Percentiles rank a stretch among this genome's conserved stretches.
Conservation (phyloP, 176 grass and related monocot species). For the Aegilops tauschii region DNA sequence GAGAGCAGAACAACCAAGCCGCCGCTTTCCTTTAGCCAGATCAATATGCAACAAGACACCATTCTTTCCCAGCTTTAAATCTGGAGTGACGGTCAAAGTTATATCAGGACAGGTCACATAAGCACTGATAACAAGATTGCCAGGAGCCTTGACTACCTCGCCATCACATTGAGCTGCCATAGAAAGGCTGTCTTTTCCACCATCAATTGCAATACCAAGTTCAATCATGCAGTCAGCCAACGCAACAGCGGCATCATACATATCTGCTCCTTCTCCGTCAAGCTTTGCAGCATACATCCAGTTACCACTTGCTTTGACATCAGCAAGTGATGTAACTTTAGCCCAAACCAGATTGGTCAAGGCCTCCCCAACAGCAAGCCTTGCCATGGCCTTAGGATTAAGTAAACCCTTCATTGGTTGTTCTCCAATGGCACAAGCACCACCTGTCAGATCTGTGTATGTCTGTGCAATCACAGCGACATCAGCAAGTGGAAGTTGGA, state of each 20-base stretch:
- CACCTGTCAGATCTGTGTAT: conserved; percentile 78
- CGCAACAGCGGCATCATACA: conserved; percentile 86
- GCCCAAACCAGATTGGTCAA: conserved; percentile 95
- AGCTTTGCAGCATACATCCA: conserved; percentile 98
- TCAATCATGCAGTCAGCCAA: conserved; percentile 84
- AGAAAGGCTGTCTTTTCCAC: conserved; percentile 94
- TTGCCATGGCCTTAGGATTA: conserved; percentile 84
- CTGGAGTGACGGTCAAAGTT: conserved; percentile 88
- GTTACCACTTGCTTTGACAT: conserved; percentile 92
- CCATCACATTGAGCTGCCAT: conserved; percentile 80
- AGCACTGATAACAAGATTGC: conserved; percentile 86
- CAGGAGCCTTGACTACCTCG: conserved; percentile 88
- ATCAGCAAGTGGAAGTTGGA: conserved; percentile 83
- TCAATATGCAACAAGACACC: conserved; percentile 89
- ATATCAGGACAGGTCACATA: conserved; percentile 96
- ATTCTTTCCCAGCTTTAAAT: conserved; percentile 74
- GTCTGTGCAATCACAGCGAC: conserved; percentile 89
- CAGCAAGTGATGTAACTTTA: conserved; percentile 68
- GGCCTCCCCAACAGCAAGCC: conserved; percentile 80
- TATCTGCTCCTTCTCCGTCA: conserved; percentile 88
- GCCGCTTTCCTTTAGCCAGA: conserved; percentile 59
- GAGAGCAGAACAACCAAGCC: conserved; percentile 81
- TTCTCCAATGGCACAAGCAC: conserved; percentile 84
- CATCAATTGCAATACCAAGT: conserved; percentile 90
- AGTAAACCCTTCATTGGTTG: conserved; percentile 85